Evolutionary conservation across 2,329 filamentous ascomycete species (phyloP).

Genomic region (Hansfordia pulvinata): DNA sequence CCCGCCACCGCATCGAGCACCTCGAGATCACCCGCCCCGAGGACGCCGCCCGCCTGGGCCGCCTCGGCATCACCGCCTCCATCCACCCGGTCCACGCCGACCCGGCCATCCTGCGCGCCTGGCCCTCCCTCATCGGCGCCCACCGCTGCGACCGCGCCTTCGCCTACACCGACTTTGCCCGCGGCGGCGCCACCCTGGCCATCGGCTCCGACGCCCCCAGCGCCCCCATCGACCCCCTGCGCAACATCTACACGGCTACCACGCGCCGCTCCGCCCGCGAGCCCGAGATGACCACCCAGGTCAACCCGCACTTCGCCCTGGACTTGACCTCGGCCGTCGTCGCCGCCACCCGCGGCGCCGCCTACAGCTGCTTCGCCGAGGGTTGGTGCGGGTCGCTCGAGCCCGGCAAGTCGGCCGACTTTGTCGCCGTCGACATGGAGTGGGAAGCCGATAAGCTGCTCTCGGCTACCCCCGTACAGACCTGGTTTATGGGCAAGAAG

Average conservation of each 20-base stretch:
- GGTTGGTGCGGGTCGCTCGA: conserved; percentile 26
- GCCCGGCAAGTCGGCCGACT: conserved; percentile 29
- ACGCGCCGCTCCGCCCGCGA: conserved; percentile 27
- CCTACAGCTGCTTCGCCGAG: conserved; percentile 29
- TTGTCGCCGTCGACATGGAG: conserved; percentile 28
- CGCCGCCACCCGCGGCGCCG: conserved; percentile 26
- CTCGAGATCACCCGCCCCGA: conserved; percentile 41
- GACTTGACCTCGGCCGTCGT: conserved; percentile 23
- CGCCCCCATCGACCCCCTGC: conserved; percentile 26
- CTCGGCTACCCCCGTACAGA: conserved; percentile 22
- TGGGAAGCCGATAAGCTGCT: conserved; percentile 24
- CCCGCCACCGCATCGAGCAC: conserved; percentile 51
- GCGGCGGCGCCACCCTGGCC: conserved; percentile 26
- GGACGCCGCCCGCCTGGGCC: conserved; percentile 42
- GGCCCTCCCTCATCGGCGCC: conserved; percentile 41
- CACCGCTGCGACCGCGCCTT: conserved; percentile 44
- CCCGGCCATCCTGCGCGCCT: conserved; percentile 46
- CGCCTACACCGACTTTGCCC: conserved; percentile 46
- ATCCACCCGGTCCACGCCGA: conserved; percentile 45
- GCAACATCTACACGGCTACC: conserved; percentile 30
- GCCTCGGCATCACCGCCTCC: conserved; percentile 45
- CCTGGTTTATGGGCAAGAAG: conserved; percentile 25
- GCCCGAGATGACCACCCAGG: conserved; percentile 17
- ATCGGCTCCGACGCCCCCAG: conserved; percentile 32
- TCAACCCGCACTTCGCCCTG: conserved; percentile 27